Base-by-base conservation (phyloP, 2,329 filamentous ascomycete species). In the Cryoendolithus antarcticus region DNA sequence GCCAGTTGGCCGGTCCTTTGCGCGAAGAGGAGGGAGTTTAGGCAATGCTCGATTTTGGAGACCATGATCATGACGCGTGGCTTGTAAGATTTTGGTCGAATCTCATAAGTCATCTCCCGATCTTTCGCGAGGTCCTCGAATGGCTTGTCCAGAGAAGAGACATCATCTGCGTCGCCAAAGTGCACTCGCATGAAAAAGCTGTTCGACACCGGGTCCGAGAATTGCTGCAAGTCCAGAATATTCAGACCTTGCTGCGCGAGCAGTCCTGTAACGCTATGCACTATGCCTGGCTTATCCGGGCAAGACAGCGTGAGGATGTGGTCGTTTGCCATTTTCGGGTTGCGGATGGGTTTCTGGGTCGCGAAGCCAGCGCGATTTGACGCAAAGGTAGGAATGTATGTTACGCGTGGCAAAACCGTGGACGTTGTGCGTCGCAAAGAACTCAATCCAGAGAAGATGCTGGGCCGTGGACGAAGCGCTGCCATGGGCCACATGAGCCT, bases 141-240 rank as follows among this genome's bases (percentile, higher is more conserved):
- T 5, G 74, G 70, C 40, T 57, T 60, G 6, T 55, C 60, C 35
- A 86, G 65, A 46, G 72, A 62, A 43, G 57, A 59, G 5, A 67
- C 62, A 30, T 68, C 59, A 4, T 59, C 48, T 3, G 67, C 69
- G 44, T 80, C 74, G 7, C 76, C 80, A 53, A 89, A 89, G 61
- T 88, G 83, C 51, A 89, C 82, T 57, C 84, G 75, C 84, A 91
- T 89, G 66, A 91, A 91, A 69, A 91, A 91, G 42, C 73, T 80
- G 57, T 82, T 66, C 12, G 79, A 82, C 15, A 69, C 73, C 19
- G 77, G 75, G 62, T 89, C 84, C 32, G 77, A 82, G 68, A 85
- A 91, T 64, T 91, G 84, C 63, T 86, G 83, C 47, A 86, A 74
- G 62, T 91, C 82, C 47, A 89, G 68, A 57, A 91, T 84, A 62